Evolutionary conservation across 2,329 filamentous ascomycete genomes (phyloP), one percentile per base, ranked within the genome.

Genomic region (Myotisia sp.): DNA sequence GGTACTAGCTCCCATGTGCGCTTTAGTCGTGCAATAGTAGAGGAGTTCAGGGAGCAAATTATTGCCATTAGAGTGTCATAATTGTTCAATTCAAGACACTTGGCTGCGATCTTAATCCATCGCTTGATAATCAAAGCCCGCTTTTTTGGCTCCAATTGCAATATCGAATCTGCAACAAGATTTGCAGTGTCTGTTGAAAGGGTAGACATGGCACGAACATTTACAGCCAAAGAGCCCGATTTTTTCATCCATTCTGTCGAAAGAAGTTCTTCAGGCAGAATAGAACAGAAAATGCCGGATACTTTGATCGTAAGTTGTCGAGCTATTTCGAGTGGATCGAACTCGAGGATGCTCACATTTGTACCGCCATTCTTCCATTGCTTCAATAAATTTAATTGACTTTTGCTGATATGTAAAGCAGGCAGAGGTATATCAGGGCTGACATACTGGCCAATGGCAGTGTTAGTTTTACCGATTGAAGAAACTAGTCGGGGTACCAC

Each of bases 61-160:
- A 98, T 93, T 5, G 90, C 85, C 85, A 95, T 94, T 7, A 98
- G 63, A 0, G 84, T 83, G 51, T 98, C 87, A 48, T 94, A 98
- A 60, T 98, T 98, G 62, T 90, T 79, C 17, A 95, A 69, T 49
- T 90, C 82, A 4, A 92, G 65, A 44, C 84, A 92, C 48, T 81
- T 82, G 47, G 79, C 71, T 1, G 83, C 84, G 46, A 95, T 76
- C 65, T 95, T 98, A 54, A 94, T 82, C 90, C 90, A 98, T 47
- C 95, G 86, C 63, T 98, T 95, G 62, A 98, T 90, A 34, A 85
- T 74, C 2, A 71, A 63, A 1, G 90, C 87, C 17, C 90, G 75
- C 63, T 87, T 92, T 70, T 95, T 95, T 17, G 79, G 76, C n/a
- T 81, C 71, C 37, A 84, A 71, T 37, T 82, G 75, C 9, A 98